Evolutionary conservation across 176 grass and related monocot species (phyloP), one percentile per base, ranked within the genome.

Genomic region (Eremochloa ophiuroides): DNA sequence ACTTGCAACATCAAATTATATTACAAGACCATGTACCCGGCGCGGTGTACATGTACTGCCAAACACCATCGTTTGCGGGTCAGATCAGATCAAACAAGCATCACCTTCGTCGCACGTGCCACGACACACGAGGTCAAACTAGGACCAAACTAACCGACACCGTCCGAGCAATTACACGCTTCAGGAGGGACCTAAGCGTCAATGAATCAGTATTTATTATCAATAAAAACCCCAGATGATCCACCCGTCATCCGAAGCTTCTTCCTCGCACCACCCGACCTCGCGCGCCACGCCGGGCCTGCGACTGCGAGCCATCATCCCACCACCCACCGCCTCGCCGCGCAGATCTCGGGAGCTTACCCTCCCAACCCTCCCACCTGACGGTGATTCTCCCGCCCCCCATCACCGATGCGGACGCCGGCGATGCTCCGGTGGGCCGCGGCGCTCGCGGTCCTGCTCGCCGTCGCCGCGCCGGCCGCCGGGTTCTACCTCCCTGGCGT

Each of bases 401-500:
- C 43, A 26, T 74, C 33, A 20, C 17, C 67, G 58, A 86, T 86
- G 88, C 81, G 81, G 58, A 28, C 71, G 70, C 63, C 56, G 81
- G 85, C 71, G 81, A 87, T 87, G 75, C 64, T 81, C 71, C 81
- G 76, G 69, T 60, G 69, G 33, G 70, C 76, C 42, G 18, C 66
- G 51, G 89, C 81, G 4, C 89, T 91, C 29, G 71, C 48, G 37
- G 51, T 44, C n/a, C 77, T 87, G 43, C 63, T 80, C 44, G 78
- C 46, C 43, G 35, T 31, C 35, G 35, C 65, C 76, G 23, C 76
- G 64, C 85, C 85, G 23, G 76, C 81, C 65, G 46, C 81, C 8
- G 89, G 51, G 38, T 91, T 91, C 56, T 91, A 91, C 43, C 89
- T 91, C 56, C 89, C 89, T 31, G 89, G 89, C 81, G 89, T 91